Conservation (phyloP, 1,284 basidiomycete species). For the Mycosarcoma maydis region DNA sequence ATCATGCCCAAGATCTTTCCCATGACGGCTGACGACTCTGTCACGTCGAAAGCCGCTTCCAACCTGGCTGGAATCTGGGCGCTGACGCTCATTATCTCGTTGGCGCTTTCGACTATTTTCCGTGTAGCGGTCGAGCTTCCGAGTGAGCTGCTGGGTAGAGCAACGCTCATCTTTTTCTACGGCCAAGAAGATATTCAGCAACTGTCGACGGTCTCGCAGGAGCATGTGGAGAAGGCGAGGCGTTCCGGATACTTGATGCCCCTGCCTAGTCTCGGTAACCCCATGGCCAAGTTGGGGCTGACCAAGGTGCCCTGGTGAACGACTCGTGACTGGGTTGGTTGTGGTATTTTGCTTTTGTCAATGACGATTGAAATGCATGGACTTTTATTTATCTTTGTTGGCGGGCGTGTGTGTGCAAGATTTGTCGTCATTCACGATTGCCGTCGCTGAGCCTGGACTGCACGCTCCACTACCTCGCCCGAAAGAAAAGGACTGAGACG, state of each 20-base stretch:
- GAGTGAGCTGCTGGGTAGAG: constrained; percentile 37
- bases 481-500: too few species aligned
- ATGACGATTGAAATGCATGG: neutral
- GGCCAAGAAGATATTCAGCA: constrained; percentile 43
- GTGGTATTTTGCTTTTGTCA: neutral
- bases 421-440: too few species aligned
- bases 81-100: constrained; percentile 29
- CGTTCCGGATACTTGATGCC: constrained; percentile 31
- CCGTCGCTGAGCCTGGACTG: too few species aligned
- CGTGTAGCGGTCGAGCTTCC: constrained; percentile 36
- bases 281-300: constrained; percentile 42
- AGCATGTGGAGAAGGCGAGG: constrained; percentile 37
- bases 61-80: constrained; percentile 46
- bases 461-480: too few species aligned
- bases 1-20: constrained; percentile 47
- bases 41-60: constrained; percentile 21
- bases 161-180: constrained; percentile 41
- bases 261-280: constrained; percentile 42
- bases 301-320: constrained; percentile 35
- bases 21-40: constrained; percentile 17
- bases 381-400: neutral
- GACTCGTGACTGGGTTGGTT: neutral
- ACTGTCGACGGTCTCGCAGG: constrained; percentile 8
- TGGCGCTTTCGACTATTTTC: constrained; percentile 30
- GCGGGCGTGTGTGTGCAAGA: too few species aligned